Evolutionary conservation across 352 stramenopile species (phyloP), one percentile per base, ranked within the genome.

Genomic region (Pythium folliculosum): DNA sequence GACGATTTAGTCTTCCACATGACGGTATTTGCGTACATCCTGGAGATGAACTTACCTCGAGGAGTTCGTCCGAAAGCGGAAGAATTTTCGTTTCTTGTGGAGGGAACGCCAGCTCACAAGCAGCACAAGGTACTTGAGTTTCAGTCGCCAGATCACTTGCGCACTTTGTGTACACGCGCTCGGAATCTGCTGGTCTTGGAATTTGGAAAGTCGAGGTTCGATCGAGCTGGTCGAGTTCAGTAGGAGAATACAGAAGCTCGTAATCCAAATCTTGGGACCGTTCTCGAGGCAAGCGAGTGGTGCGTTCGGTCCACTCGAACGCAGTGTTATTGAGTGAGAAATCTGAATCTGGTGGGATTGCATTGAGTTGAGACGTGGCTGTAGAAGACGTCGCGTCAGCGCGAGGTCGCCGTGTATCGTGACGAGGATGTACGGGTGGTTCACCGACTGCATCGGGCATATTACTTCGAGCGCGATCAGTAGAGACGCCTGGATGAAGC

Each of bases 71-170:
- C 3, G 32, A 32, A 14, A 60, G 22, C 7, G 6, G 17, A 60
- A 60, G 32, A 16, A 14, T 5, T 23, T 4, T 19, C 19, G 21
- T 27, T 21, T 60, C 35, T 30, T 8, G 4, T 35, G 53, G 53
- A 60, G 32, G 53, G 30, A 60, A 60, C 13, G 53, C 35, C 32
- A 60, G 7, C n/a, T 60, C 53, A 17, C 53, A 60, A 5, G 22
- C 12, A 16, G 35, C 53, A 21, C 35, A 60, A 19, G 53, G 32
- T 5, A 19, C 5, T 6, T 49, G 6, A 27, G 47, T 49, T 12
- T 30, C 8, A 7, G 53, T 48, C 2, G 30, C 8, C 6, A 60
- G 19, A 16, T 47, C 30, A 12, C 3, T 12, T 2, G 53, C 53
- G 17, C 32, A 49, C 22, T 56, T 56, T 3, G 49, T 56, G 49